These are phyloP conservation scores for Exidia glandulosa DNA, from an alignment of 768 basidiomycete genomes.

Conservation along the genomic window DNA sequence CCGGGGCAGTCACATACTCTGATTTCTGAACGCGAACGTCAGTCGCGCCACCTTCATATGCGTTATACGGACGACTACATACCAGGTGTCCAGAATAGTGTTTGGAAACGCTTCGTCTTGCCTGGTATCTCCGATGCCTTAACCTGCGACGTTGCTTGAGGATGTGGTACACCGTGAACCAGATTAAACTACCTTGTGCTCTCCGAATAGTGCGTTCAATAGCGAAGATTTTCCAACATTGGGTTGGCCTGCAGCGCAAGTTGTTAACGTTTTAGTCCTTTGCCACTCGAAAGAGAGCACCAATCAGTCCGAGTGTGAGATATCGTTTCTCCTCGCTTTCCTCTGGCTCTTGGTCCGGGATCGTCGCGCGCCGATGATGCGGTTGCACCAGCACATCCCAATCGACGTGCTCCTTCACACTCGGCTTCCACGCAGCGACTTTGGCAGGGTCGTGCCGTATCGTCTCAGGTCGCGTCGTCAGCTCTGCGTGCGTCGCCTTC, in stretches of 20 bases:
- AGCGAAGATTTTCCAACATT: slow-evolving; percentile 94
- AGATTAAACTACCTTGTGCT: slow-evolving; percentile 39
- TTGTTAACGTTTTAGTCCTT: background rate
- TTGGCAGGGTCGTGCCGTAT: slow-evolving; percentile 36
- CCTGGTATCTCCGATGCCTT: slow-evolving; percentile 79
- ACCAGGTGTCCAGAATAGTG: slow-evolving; percentile 71
- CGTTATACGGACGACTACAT: background rate
- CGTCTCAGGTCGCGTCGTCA: slow-evolving; percentile 56
- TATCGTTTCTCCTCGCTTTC: slow-evolving; percentile 24
- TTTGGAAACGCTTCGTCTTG: slow-evolving; percentile 96
- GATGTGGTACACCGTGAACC: background rate
- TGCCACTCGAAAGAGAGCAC: slow-evolving; percentile 26
- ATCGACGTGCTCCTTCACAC: slow-evolving; percentile 53
- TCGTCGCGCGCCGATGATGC: slow-evolving; percentile 23
- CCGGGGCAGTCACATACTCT: too few species aligned
- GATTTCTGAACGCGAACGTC: too few species aligned
- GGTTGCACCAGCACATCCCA: slow-evolving; percentile 55
- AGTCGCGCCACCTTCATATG: background rate
- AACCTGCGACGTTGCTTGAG: background rate
- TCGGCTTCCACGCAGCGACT: slow-evolving; percentile 51
- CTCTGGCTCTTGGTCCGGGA: slow-evolving; percentile 18
- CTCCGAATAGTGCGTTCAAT: slow-evolving; percentile 83
- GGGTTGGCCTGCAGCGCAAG: slow-evolving; percentile 60
- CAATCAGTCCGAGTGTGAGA: slow-evolving; percentile 76
- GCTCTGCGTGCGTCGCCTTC: slow-evolving; percentile 48